Base-by-base conservation (phyloP, 768 basidiomycete species). In the Naganishia kalamii region DNA sequence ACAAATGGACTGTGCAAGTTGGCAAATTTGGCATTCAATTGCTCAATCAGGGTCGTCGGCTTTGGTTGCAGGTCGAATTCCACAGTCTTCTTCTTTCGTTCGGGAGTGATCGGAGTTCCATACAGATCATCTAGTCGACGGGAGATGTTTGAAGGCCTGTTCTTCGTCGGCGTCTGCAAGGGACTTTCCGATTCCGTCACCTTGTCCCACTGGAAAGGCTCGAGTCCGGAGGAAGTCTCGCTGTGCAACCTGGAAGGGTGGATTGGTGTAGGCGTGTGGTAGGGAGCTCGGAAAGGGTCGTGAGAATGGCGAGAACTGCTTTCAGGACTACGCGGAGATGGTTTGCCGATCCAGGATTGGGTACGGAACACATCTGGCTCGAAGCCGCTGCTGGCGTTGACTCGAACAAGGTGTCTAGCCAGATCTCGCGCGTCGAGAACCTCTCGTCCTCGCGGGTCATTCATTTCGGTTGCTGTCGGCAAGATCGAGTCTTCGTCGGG, bases 11-110 rank as follows among this genome's bases (percentile, higher is more conserved):
- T 41, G 21, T 23, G 54, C 37, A 57, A 27, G 3, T 11, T 57
- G 32, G 33, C 15, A 33, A 57, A 57, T 25, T 57, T 57, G 35
- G 15, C 54, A 35, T 57, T 57, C 54, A 57, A 57, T 35, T 57
- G 54, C 27, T 57, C 54, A 25, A 57, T 57, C 54, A 57, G 27
- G 10, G 54, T 57, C 54, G 37, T 15, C 11, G 5, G 35, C 17
- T n/a, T 57, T 13, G 37, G n/a, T 41, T 21, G 21, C 11, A 57
- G 21, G 21, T 57, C 54, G 33, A 25, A 27, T 15, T 21, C 37
- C 4, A 44, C 43, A 6, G 23, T 33, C 4, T 35, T 25, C 6
- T 57, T 41, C 32, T 11, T 5, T 13, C 35, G 30, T 5, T 23
- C n/a, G 23, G 54, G 23, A 12, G 54, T 41, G 27, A 40, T 23